Conservation (phyloP, 2,329 filamentous ascomycete genomes). For the Karstenula rhodostoma region DNA sequence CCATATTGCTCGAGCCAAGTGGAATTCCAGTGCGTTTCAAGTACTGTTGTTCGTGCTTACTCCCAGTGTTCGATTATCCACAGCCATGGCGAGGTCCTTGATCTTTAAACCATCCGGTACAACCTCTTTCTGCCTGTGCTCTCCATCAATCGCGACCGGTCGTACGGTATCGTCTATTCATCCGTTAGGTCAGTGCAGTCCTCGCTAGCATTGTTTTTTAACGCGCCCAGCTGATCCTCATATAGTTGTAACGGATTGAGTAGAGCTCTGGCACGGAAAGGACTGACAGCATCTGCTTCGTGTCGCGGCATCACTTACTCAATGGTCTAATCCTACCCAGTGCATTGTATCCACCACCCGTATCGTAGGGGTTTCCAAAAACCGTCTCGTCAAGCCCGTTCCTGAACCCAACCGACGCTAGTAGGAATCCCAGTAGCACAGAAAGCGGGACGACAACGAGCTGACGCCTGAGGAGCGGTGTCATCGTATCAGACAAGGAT, state of each 20-base stretch:
- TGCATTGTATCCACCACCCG: conserved; percentile 4
- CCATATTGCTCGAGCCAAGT: background rate
- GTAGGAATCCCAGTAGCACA: background rate
- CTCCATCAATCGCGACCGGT: background rate
- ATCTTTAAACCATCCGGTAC: conserved; percentile 9
- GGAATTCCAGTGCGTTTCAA: background rate
- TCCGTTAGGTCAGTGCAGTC: background rate
- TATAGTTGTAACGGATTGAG: background rate
- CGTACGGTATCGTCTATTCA: background rate
- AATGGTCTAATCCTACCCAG: background rate
- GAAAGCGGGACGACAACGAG: background rate
- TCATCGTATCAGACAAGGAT: background rate
- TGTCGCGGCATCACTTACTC: background rate
- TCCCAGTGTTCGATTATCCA: conserved; percentile 18
- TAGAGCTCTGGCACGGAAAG: background rate
- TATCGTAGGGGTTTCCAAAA: background rate
- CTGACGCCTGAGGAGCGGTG: conserved; percentile 7
- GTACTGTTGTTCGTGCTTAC: conserved; percentile 2
- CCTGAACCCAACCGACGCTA: background rate
- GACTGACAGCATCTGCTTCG: background rate
- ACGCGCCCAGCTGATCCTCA: background rate
- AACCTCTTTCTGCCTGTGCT: background rate
- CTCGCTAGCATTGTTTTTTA: background rate
- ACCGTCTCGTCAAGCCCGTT: background rate
- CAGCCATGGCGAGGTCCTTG: conserved; percentile 5